phyloP scores from a whole-genome alignment of 164 flowering plant genomes.

The Umbellularia californica region DNA sequence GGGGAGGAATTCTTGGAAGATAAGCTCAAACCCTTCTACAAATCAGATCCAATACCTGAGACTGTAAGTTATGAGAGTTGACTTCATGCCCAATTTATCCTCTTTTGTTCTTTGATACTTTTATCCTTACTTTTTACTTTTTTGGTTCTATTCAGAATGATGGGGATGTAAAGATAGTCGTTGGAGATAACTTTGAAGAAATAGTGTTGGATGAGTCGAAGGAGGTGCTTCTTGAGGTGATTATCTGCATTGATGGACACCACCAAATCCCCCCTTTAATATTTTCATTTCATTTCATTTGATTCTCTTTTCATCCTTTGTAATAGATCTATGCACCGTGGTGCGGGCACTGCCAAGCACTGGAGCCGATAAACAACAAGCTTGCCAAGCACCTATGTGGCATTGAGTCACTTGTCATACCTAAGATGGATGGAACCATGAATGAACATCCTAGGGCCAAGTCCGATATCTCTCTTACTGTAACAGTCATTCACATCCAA shows the following conservation, averaged over 20 bases:
- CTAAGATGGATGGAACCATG: slow-evolving; percentile 97
- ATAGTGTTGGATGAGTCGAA: slow-evolving; percentile 94
- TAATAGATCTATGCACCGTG: slow-evolving; percentile 94
- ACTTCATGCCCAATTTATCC: neutral
- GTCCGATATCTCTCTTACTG: slow-evolving; percentile 25
- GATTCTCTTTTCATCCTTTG: slow-evolving; percentile 5
- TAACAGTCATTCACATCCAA: neutral
- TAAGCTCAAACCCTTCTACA: slow-evolving; percentile 82
- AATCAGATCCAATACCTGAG: slow-evolving; percentile 94
- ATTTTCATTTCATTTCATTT: neutral
- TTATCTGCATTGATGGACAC: neutral
- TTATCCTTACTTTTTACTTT: neutral
- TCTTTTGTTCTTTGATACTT: neutral
- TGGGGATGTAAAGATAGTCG: slow-evolving; percentile 85
- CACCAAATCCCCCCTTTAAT: neutral
- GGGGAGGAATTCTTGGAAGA: slow-evolving; percentile 70
- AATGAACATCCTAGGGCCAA: slow-evolving; percentile 93
- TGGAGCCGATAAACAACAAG: slow-evolving; percentile 89
- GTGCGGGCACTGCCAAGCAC: slow-evolving; percentile 96
- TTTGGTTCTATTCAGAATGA: slow-evolving; percentile 52
- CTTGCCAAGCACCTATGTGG: slow-evolving; percentile 82
- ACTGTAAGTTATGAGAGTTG: slow-evolving; percentile 38
- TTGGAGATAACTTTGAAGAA: slow-evolving; percentile 88
- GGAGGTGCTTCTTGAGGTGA: slow-evolving; percentile 98
- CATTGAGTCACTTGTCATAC: slow-evolving; percentile 75